Evolutionary conservation across 2,329 filamentous ascomycete species (phyloP).

Genomic region (Rutstroemia sp.): DNA sequence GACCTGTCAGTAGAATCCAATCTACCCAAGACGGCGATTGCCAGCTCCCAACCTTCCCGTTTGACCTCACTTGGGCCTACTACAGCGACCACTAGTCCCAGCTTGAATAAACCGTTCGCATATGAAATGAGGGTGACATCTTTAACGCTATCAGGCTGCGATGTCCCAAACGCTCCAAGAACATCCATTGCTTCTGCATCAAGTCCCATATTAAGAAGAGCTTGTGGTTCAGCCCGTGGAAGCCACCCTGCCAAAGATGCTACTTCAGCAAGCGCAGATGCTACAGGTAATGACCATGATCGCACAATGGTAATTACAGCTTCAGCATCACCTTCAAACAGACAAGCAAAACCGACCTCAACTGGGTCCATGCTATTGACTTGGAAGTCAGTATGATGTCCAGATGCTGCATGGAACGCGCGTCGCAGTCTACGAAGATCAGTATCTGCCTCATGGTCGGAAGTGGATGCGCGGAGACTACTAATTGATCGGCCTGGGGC

Average conservation of each 20-base stretch:
- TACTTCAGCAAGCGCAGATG: constrained; percentile 73
- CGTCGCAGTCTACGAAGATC: constrained; percentile 69
- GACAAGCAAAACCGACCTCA: constrained; percentile 74
- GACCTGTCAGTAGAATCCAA: constrained; percentile 67
- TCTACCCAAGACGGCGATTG: constrained; percentile 73
- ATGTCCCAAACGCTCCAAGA: constrained; percentile 53
- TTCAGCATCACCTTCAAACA: constrained; percentile 76
- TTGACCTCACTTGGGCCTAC: constrained; percentile 27
- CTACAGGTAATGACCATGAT: constrained; percentile 72
- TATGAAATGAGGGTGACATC: constrained; percentile 75
- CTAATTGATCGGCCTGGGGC: constrained; percentile 22
- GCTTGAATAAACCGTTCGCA: constrained; percentile 56
- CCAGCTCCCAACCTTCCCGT: constrained; percentile 81
- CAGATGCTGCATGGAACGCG: constrained; percentile 58
- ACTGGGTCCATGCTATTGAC: constrained; percentile 69
- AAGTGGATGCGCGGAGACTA: constrained; percentile 29
- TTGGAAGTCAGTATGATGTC: constrained; percentile 62
- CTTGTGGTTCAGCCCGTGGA: constrained; percentile 47
- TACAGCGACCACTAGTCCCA: constrained; percentile 32
- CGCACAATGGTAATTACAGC: constrained; percentile 67
- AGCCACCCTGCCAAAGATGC: constrained; percentile 82
- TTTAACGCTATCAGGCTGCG: constrained; percentile 60
- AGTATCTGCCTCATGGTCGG: constrained; percentile 45
- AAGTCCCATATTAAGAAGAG: constrained; percentile 49
- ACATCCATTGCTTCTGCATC: constrained; percentile 82